Conservation (phyloP, 106 monocot genomes). For the Posidonia australis region DNA sequence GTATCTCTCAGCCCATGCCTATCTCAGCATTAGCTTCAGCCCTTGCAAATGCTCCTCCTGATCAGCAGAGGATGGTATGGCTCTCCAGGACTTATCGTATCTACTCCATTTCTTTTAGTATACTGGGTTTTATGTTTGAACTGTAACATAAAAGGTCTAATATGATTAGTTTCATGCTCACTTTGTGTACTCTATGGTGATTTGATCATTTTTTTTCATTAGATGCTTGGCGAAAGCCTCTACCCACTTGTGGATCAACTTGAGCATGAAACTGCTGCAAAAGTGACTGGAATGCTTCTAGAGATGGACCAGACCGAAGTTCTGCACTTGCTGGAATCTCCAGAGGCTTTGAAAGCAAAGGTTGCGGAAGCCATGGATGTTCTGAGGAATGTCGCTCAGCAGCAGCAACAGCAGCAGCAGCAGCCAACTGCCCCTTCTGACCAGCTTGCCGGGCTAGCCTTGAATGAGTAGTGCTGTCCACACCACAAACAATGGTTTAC, state of each 20-base stretch:
- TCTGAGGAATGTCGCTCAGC: conserved; percentile 35
- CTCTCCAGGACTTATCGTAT: neutral
- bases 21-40: conserved; percentile 33
- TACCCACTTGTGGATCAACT: conserved; percentile 55
- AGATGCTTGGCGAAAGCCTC: conserved; percentile 61
- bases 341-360: conserved; percentile 47
- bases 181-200: neutral
- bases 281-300: conserved; percentile 66
- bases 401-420: conserved; percentile 31
- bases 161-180: neutral
- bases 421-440: conserved; percentile 22
- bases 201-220: neutral
- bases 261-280: conserved; percentile 46
- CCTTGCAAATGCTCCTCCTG: conserved; percentile 46
- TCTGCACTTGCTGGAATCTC: conserved; percentile 56
- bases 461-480: conserved; percentile 10
- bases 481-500: too few species aligned
- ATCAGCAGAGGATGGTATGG: conserved; percentile 32
- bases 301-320: conserved; percentile 87
- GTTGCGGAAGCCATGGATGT: conserved; percentile 61
- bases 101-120: neutral
- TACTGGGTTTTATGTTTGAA: neutral
- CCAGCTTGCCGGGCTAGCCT: conserved; percentile 43
- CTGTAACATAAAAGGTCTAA: neutral
- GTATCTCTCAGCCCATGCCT: conserved; percentile 30